phyloP scores from a whole-genome alignment of 257 asterid species.

The Misopates orontium region DNA sequence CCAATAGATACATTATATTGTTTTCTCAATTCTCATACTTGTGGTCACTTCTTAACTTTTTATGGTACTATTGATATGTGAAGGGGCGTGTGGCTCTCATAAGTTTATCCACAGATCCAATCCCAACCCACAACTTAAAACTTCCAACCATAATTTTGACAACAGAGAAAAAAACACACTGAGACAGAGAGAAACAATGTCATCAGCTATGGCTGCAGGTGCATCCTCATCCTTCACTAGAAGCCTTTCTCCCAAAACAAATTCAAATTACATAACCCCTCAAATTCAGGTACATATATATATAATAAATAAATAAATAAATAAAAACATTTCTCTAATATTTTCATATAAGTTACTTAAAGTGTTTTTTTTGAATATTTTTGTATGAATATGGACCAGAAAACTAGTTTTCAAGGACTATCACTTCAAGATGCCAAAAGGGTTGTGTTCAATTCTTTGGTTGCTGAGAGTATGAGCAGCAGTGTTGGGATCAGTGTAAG shows the following conservation, averaged over 20 bases:
- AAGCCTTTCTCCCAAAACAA: constrained; percentile 38
- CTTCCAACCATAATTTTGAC: constrained; percentile 14
- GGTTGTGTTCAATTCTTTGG: constrained; percentile 45
- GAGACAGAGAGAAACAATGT: constrained; percentile 29
- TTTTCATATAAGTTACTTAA: not conserved
- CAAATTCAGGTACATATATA: constrained; percentile 54
- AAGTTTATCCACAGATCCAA: constrained; percentile 28
- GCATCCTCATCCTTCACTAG: constrained; percentile 56
- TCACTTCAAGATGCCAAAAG: constrained; percentile 65
- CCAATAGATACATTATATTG: no score
- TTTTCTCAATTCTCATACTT: no score
- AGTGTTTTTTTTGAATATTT: not conserved
- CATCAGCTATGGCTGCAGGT: constrained; percentile 62
- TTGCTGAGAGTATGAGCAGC: constrained; percentile 36
- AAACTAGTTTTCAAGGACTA: constrained; percentile 67
- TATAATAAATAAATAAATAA: no score
- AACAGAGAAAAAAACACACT: constrained; percentile 20
- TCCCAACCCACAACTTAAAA: constrained; percentile 20
- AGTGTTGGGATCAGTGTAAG: constrained; percentile 10
- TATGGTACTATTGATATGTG: no score
- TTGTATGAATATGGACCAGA: constrained; percentile 37
- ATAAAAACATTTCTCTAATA: not conserved
- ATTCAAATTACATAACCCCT: constrained; percentile 32
- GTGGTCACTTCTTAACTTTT: no score
- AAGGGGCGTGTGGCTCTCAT: constrained; percentile 47